These are phyloP conservation scores for Trichosporon sp. DNA, from an alignment of 1,284 basidiomycete species.

Conservation along the genomic window DNA sequence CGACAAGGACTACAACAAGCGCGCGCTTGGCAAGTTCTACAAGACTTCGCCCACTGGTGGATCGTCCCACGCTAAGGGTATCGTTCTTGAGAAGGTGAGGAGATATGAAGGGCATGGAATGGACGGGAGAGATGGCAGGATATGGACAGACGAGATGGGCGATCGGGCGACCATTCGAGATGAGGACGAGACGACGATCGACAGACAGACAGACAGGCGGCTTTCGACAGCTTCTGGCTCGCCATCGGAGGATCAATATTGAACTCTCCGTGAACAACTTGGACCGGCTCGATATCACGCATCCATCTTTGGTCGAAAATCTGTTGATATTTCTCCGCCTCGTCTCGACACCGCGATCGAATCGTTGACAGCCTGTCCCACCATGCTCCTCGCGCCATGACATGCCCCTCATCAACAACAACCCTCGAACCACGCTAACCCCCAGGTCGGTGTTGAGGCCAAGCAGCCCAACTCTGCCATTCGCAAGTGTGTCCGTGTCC, in stretches of 20 bases:
- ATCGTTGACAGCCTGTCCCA: too few species aligned
- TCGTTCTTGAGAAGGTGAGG: slow-evolving; percentile 89
- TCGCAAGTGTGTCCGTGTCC: slow-evolving; percentile 99
- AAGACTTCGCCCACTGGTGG: slow-evolving; percentile 99
- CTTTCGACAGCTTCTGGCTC: too few species aligned
- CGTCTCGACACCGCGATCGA: too few species aligned
- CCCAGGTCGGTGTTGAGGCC: slow-evolving; percentile 58
- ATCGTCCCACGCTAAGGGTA: slow-evolving; percentile 99
- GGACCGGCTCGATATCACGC: too few species aligned
- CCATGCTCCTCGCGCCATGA: neutral
- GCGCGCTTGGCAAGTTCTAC: slow-evolving; percentile 98
- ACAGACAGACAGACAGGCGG: too few species aligned
- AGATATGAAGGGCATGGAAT: neutral
- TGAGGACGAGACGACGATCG: too few species aligned
- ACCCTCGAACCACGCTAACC: slow-evolving; percentile 4
- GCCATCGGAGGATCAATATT: too few species aligned
- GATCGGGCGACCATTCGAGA: too few species aligned
- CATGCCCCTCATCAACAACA: neutral
- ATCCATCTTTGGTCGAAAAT: too few species aligned
- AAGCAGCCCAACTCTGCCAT: slow-evolving; percentile 97
- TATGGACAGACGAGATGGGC: neutral
- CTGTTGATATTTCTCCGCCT: too few species aligned
- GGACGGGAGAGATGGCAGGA: too few species aligned
- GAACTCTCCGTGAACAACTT: too few species aligned
- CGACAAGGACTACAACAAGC: slow-evolving; percentile 99